These are phyloP conservation scores for Limonomyces culmigenus DNA, from an alignment of 1,284 basidiomycete genomes.

Conservation along the genomic window DNA sequence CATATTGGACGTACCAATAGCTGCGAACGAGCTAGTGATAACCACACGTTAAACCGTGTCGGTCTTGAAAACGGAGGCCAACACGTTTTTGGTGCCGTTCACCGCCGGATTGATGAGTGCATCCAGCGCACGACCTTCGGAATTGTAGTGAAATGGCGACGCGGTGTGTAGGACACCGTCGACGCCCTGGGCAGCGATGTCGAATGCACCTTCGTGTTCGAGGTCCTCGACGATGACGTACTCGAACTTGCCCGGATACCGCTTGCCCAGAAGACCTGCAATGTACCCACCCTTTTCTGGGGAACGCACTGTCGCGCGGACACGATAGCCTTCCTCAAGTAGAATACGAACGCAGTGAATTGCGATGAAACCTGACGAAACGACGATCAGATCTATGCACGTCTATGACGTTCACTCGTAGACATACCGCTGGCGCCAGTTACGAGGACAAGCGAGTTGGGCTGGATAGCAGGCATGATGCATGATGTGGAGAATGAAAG, in stretches of 20 bases:
- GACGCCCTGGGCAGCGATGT: slow-evolving; percentile 28
- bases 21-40: slow-evolving; percentile 42
- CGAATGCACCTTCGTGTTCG: slow-evolving; percentile 16
- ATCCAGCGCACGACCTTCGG: slow-evolving; percentile 6
- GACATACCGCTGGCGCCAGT: slow-evolving; percentile 14
- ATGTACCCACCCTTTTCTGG: slow-evolving; percentile 16
- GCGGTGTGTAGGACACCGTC: slow-evolving; percentile 11
- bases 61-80: slow-evolving; percentile 7
- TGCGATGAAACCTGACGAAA: slow-evolving; percentile 13
- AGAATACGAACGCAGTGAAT: slow-evolving; percentile 14
- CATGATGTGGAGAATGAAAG: too few species aligned
- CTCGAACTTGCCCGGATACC: slow-evolving; percentile 17
- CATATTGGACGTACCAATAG: too few species aligned
- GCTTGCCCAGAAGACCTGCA: slow-evolving; percentile 19
- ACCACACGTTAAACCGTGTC: slow-evolving; percentile 39
- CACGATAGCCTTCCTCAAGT: slow-evolving; percentile 18
- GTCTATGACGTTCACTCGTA: not conserved
- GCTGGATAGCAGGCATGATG: too few species aligned
- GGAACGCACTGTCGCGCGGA: slow-evolving; percentile 31
- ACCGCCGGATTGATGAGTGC: slow-evolving; percentile 14
- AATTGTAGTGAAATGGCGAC: slow-evolving; percentile 5
- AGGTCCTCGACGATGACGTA: slow-evolving; percentile 25
- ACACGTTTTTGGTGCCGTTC: slow-evolving; percentile 12
- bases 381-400: slow-evolving; percentile 7
- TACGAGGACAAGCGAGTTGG: slow-evolving; percentile 13